Evolutionary conservation across 225 moss, liverwort and hornwort genomes (phyloP), one percentile per base, ranked within the genome.

Genomic region (Lunularia cruciata): DNA sequence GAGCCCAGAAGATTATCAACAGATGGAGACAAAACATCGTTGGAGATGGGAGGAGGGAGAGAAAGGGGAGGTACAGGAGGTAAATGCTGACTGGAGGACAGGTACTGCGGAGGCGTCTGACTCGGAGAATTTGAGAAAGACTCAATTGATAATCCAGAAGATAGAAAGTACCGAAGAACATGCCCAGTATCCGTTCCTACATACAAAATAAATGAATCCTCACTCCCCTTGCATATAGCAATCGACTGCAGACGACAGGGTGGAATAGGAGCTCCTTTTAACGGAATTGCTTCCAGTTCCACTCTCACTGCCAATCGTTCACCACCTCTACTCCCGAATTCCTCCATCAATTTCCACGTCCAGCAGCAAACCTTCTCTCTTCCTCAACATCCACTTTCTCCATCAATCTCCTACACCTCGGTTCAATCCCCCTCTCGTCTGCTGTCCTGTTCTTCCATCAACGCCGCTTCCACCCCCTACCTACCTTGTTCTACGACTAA

Each of bases 161-260:
- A 96, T 65, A 96, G 81, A 64, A 74, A 76, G 75, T 87, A 98
- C 16, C 87, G 91, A 47, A 98, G 77, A 16, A 98, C 79, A 64
- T 98, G 88, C 47, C 96, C 96, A 75, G 85, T 92, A 49, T 96
- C 96, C 3, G 96, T 92, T 9, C 96, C 96, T 10, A 92, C 56
- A 71, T 90, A 96, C 25, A 96, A 62, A 19, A 89, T 68, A 9
- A 90, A 76, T 0, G 90, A 79, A 25, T 83, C 87, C 19, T 78
- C 72, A 11, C 61, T 60, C 27, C 85, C 75, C 5, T 79, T 79
- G 4, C 84, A 84, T 2, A 92, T 77, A 10, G 92, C 87, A 14
- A 96, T 71, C 23, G 88, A 85, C 6, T 83, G 87, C 45, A 96
- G 79, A 7, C 69, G 79, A 36, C 87, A 85, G 2, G 82, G 74